Evolutionary conservation across 495 filamentous ascomycete species (phyloP), one percentile per base, ranked within the genome.

Genomic region (Penicillium cataractarum): DNA sequence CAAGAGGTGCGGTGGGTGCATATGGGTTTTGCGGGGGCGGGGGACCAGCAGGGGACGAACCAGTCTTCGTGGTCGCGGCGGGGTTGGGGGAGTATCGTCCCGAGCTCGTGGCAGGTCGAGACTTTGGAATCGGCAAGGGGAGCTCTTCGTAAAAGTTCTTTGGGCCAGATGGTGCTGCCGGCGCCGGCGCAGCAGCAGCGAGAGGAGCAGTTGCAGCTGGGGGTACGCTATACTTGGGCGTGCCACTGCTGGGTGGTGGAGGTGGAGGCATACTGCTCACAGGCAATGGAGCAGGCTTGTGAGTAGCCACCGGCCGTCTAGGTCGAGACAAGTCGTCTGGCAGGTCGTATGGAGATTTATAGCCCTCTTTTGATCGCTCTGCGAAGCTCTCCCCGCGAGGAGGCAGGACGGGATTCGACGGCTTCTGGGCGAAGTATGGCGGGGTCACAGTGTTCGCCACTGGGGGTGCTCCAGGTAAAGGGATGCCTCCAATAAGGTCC

Each of bases 131-230:
- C 67, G 39, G 83, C 70, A 60, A 88, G 9, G 95, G 95, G 56
- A 97, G 81, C 39, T 99, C 95, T 71, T 96, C 94, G 91, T 93
- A 97, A 72, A 97, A 97, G 55, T 86, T 87, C 58, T 81, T 80
- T 4, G 73, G 57, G 13, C 65, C 62, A 21, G 67, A 59, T 9
- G 60, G 59, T 7, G 75, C 65, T 68, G 65, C 60, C 70, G 78
- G 63, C 42, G 67, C 21, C 50, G 60, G 35, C 53, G 68, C 44
- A 67, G 67, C 44, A 67, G 75, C 33, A 62, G 68, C n/a, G 71
- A 71, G 44, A 71, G 75, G 57, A 63, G 63, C 76, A 15, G 66
- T 71, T 39, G 60, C 76, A 12, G 67, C 71, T 42, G 79, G 61
- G 22, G 70, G 65, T 13, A 77, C 33, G 27, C 66, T 70, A 17